Conservation (phyloP, 176 grass and related monocot species). For the Oropetium thomaeum region DNA sequence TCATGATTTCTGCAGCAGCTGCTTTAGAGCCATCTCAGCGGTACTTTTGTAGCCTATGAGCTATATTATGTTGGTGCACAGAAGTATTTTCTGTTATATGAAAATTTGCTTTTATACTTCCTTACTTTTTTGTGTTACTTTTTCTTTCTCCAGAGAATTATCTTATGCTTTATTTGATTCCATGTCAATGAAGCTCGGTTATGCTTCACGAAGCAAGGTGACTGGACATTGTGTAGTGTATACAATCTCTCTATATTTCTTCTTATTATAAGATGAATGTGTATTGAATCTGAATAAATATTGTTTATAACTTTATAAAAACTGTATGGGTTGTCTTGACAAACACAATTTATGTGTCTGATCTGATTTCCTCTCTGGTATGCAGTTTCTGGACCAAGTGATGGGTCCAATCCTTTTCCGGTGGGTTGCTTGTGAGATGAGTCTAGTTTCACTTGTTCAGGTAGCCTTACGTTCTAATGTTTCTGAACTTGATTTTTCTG, state of each 20-base stretch:
- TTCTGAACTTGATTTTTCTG: slow-evolving; percentile 22
- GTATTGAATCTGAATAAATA: not conserved
- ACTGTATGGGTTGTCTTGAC: not conserved
- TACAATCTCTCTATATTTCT: not conserved
- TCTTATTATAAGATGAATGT: slow-evolving; percentile 1
- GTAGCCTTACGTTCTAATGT: slow-evolving; percentile 40
- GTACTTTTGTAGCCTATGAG: slow-evolving; percentile 41
- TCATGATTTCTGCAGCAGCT: slow-evolving; percentile 92
- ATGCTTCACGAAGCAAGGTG: slow-evolving; percentile 81
- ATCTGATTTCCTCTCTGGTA: slow-evolving; percentile 7
- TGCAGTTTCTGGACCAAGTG: slow-evolving; percentile 84
- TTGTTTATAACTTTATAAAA: slow-evolving; percentile 25
- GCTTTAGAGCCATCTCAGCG: slow-evolving; percentile 70
- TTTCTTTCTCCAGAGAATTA: slow-evolving; percentile 50
- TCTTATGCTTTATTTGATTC: slow-evolving; percentile 79
- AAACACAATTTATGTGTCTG: slow-evolving; percentile 17
- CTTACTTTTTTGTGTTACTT: slow-evolving; percentile 21
- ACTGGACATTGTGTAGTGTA: slow-evolving; percentile 5
- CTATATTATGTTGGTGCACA: slow-evolving; percentile 7
- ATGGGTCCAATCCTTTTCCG: slow-evolving; percentile 74
- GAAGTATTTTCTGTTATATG: not conserved
- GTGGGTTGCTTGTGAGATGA: slow-evolving; percentile 94
- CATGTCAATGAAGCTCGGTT: slow-evolving; percentile 63
- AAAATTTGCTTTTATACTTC: slow-evolving; percentile 9
- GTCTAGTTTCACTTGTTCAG: slow-evolving; percentile 83